These are phyloP conservation scores for Schrenkiella parvula DNA, from an alignment of 345 rosid genomes.

Conservation along the genomic window DNA sequence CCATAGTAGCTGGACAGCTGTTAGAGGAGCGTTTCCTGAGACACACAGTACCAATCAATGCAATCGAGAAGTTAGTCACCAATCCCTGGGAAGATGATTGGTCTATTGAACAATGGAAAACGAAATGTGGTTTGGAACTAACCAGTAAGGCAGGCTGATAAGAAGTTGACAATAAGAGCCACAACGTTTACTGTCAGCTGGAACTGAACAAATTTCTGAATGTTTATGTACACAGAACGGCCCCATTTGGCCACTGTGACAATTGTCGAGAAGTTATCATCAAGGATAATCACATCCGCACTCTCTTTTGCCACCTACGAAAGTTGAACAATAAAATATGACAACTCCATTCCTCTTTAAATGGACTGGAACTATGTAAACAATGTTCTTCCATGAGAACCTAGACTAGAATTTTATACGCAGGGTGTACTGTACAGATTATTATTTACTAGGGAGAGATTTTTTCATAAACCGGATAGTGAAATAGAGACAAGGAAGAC, in stretches of 20 bases:
- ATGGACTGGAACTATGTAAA: background rate
- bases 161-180: conserved; percentile 77
- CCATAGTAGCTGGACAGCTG: conserved; percentile 89
- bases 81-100: background rate
- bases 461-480: background rate
- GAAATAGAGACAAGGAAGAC: background rate
- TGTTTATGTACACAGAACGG: conserved; percentile 79
- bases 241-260: conserved; percentile 91
- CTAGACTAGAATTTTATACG: background rate
- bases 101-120: background rate
- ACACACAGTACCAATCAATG: background rate
- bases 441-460: background rate
- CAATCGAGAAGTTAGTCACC: background rate
- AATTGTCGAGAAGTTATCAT: conserved; percentile 80
- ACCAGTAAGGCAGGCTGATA: conserved; percentile 93
- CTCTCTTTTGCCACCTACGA: conserved; percentile 82
- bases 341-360: background rate
- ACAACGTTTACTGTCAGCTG: conserved; percentile 88
- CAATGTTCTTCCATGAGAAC: background rate
- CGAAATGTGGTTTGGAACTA: conserved; percentile 12
- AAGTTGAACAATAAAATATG: background rate
- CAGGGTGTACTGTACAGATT: background rate
- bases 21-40: conserved; percentile 73
- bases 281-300: conserved; percentile 82
- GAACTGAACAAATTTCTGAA: conserved; percentile 90